Conservation (phyloP, 1,139 yeast species). For the Kodamaea suecica region DNA sequence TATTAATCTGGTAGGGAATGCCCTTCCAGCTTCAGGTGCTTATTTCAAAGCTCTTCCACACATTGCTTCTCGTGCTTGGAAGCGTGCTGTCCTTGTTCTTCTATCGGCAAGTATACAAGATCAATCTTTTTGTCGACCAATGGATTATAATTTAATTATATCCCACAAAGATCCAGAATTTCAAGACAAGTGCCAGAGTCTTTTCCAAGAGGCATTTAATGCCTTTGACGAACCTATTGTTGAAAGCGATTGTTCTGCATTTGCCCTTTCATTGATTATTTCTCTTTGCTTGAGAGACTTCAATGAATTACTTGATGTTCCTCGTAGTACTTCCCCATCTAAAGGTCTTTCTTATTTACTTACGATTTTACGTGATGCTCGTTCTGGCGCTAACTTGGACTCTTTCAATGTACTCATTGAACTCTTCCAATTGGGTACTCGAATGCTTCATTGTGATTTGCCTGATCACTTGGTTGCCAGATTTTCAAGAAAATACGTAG, state of each 20-base stretch:
- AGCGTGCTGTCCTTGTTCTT: conserved; percentile 50
- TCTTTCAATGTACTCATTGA: conserved; percentile 44
- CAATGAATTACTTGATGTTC: conserved; percentile 24
- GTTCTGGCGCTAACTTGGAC: conserved; percentile 35
- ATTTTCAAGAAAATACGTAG: conserved; percentile 42
- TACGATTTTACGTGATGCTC: conserved; percentile 33
- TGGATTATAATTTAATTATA: conserved; percentile 38
- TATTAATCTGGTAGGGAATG: conserved; percentile 12
- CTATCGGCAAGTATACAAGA: conserved; percentile 47
- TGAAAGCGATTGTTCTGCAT: conserved; percentile 22
- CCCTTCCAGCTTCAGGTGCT: conserved; percentile 37
- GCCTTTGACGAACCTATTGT: conserved; percentile 32
- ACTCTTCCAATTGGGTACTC: conserved; percentile 43
- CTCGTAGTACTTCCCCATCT: neutral
- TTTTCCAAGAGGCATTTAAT: conserved; percentile 33
- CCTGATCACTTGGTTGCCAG: conserved; percentile 39
- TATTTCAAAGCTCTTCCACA: conserved; percentile 38
- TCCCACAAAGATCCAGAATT: conserved; percentile 28
- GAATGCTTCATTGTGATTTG: conserved; percentile 22
- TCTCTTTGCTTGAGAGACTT: conserved; percentile 38
- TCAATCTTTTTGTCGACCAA: conserved; percentile 59
- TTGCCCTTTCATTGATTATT: conserved; percentile 36
- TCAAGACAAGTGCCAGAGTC: conserved; percentile 24
- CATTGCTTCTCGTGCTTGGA: conserved; percentile 53
- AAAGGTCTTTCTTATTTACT: conserved; percentile 30